Evolutionary conservation across 805 yeast species (phyloP).

Genomic region (Schizosaccharomyces lindneri): DNA sequence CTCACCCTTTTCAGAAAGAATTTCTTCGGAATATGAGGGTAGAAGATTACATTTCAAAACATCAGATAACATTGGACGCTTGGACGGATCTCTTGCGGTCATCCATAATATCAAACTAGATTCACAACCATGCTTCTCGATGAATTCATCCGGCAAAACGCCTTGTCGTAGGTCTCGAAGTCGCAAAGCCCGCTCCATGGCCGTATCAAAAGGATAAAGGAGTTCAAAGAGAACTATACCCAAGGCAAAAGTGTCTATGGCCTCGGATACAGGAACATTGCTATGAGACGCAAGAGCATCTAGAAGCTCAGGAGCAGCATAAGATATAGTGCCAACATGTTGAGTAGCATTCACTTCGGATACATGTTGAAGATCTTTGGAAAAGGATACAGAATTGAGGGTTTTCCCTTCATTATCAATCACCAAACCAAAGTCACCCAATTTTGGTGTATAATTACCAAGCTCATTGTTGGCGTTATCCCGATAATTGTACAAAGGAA

Average conservation of each 20-base stretch:
- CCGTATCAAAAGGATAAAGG: slow-evolving; percentile 65
- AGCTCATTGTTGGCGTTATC: not conserved
- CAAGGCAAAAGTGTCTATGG: slow-evolving; percentile 83
- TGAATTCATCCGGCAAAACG: not conserved
- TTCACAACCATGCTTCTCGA: not conserved
- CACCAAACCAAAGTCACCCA: slow-evolving; percentile 94
- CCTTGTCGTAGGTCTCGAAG: slow-evolving; percentile 12
- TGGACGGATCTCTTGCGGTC: not conserved
- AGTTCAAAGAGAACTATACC: slow-evolving; percentile 92
- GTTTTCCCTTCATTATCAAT: slow-evolving; percentile 16
- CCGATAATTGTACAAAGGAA: not conserved
- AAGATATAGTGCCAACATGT: slow-evolving; percentile 79
- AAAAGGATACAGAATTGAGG: not conserved
- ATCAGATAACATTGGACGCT: not conserved
- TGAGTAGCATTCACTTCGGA: slow-evolving; percentile 55
- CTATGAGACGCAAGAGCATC: slow-evolving; percentile 2
- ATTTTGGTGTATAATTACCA: slow-evolving; percentile 20
- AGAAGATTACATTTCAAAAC: not conserved
- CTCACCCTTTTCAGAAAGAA: too few relatives aligned
- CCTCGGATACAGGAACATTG: slow-evolving; percentile 58
- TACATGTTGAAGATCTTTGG: too few relatives aligned
- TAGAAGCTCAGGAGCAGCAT: slow-evolving; percentile 74
- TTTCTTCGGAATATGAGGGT: not conserved
- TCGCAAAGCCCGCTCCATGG: slow-evolving; percentile 72
- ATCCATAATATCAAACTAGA: not conserved